phyloP scores from a whole-genome alignment of 1,284 basidiomycete species.

The Sporisorium sorghi region DNA sequence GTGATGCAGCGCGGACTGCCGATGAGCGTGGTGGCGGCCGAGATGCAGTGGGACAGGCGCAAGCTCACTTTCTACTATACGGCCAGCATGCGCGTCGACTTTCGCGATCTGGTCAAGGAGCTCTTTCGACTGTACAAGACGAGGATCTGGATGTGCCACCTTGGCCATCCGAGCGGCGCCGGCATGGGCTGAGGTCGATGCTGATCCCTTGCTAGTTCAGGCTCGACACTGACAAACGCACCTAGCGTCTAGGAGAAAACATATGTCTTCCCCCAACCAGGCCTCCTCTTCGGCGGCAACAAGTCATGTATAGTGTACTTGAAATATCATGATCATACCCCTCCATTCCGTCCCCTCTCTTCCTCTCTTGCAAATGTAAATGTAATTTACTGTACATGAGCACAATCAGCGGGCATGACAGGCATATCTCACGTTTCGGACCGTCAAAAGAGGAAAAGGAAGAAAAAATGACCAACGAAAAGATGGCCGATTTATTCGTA shows the following conservation, averaged over 20 bases:
- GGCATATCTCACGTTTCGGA: too few species aligned
- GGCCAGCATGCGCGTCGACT: constrained; percentile 95
- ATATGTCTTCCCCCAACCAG: neutral
- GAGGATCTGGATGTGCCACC: constrained; percentile 62
- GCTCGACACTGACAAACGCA: neutral
- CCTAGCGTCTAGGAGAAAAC: neutral
- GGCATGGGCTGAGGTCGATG: constrained; percentile 28
- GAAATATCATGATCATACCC: neutral
- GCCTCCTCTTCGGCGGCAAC: neutral
- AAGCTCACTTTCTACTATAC: constrained; percentile 98
- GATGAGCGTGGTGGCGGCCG: constrained; percentile 97
- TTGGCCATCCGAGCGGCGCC: constrained; percentile 51
- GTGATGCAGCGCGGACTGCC: constrained; percentile 80
- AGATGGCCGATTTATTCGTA: neutral
- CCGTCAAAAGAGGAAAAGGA: too few species aligned
- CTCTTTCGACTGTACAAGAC: constrained; percentile 77
- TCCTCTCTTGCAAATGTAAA: too few species aligned
- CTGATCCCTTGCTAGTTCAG: neutral
- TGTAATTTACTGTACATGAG: too few species aligned
- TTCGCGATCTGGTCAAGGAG: constrained; percentile 92
- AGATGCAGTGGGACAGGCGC: constrained; percentile 89
- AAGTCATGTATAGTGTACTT: neutral
- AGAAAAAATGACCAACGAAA: too few species aligned
- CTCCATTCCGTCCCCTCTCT: neutral
- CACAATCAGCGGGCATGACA: too few species aligned